These are phyloP conservation scores for Cardamine resedifolia DNA, from an alignment of 345 rosid genomes.

Conservation along the genomic window DNA sequence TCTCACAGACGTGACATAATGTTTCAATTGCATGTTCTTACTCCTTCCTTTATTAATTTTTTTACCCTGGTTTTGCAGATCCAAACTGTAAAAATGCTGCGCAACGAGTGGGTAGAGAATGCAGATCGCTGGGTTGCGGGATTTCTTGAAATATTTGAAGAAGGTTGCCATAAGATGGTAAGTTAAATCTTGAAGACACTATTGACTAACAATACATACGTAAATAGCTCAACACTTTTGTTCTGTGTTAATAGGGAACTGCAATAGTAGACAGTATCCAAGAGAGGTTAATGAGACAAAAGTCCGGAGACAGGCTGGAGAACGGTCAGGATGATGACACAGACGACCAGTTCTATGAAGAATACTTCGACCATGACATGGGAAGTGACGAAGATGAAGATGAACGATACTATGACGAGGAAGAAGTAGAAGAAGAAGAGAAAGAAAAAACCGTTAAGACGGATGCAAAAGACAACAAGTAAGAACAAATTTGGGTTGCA, in stretches of 20 bases:
- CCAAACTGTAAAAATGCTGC: slow-evolving; percentile 82
- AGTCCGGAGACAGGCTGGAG: slow-evolving; percentile 29
- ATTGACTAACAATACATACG: background rate
- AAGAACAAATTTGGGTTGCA: slow-evolving; percentile 3
- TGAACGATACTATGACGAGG: slow-evolving; percentile 47
- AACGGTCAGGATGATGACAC: slow-evolving; percentile 52
- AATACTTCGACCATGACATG: slow-evolving; percentile 44
- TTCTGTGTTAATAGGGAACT: slow-evolving; percentile 57
- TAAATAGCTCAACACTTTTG: background rate
- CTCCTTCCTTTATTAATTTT: background rate
- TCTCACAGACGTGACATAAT: background rate
- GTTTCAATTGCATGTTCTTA: background rate
- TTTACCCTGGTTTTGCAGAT: slow-evolving; percentile 42
- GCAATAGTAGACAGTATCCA: slow-evolving; percentile 85
- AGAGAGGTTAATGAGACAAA: slow-evolving; percentile 63
- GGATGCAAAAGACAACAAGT: slow-evolving; percentile 26
- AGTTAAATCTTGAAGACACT: slow-evolving; percentile 28
- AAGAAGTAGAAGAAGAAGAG: slow-evolving; percentile 35
- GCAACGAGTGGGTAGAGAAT: slow-evolving; percentile 95
- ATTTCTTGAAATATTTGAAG: slow-evolving; percentile 97
- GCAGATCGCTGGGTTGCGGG: slow-evolving; percentile 99
- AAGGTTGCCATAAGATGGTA: slow-evolving; percentile 98
- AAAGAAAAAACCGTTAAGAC: slow-evolving; percentile 13
- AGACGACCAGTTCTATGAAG: slow-evolving; percentile 47
- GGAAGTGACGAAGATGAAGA: slow-evolving; percentile 44